Evolutionary conservation across 176 grass and related monocot species (phyloP), one percentile per base, ranked within the genome.

Genomic region (Luzula sylvatica): DNA sequence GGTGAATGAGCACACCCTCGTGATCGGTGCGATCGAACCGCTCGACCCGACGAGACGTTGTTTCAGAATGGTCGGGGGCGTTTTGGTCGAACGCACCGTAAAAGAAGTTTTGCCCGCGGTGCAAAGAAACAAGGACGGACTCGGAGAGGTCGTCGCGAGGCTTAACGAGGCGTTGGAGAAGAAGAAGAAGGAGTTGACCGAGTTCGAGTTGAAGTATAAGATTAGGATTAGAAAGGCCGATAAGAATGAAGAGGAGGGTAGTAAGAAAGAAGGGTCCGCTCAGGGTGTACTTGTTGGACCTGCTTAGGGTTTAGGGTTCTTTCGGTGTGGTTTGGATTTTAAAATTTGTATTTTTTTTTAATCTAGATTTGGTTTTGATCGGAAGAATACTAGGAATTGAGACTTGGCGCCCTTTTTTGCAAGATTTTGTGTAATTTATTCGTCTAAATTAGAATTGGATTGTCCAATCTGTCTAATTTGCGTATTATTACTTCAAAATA

Each of bases 161-260:
- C 80, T 98, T 55, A 70, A 98, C 0, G 85, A 87, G 56, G 61
- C 85, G 0, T 65, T 98, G 27, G 85, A 98, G 71, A 90, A 52
- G 38, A 87, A 98, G 19, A 90, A 80, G 74, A 79, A 82, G 26
- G 85, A 98, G 56, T 68, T 87, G 29, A 61, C 77, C 0, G 81
- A 98, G 47, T 90, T 90, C 5, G 81, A 98, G 71, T 56, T 90
- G 30, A 98, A 80, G 75, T 90, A 87, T 63, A 87, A 98, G 78
- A 98, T 98, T 57, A 82, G 81, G 42, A 90, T 87, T 46, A 77
- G 27, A 50, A 83, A 74, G 42, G 74, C 55, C 0, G 89, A 82
- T 27, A 75, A 4, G 5, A 44, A 73, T 0, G 8, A 71, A 11
- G 76, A 83, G 3, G 80, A 78, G 58, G 52, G 51, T 8, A 51